phyloP scores from a whole-genome alignment of 1,139 yeast species.

The Pichia sp. region DNA sequence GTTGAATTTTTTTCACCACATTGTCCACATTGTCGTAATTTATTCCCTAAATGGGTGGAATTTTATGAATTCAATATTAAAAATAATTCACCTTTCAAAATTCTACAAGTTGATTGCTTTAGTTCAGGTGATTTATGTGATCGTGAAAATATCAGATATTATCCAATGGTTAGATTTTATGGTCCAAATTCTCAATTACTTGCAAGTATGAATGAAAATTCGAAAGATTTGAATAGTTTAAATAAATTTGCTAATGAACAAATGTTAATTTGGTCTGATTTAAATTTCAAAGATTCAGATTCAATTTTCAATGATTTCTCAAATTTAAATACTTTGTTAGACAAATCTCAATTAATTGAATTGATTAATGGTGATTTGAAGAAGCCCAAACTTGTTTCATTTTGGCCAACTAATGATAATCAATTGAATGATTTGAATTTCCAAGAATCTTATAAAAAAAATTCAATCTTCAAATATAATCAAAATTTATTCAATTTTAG shows the following conservation, averaged over 20 bases:
- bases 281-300: background rate
- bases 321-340: conserved; percentile 15
- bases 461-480: conserved; percentile 39
- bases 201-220: conserved; percentile 23
- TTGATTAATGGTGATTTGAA: conserved; percentile 42
- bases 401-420: conserved; percentile 51
- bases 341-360: conserved; percentile 33
- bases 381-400: conserved; percentile 49
- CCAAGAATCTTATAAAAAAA: conserved; percentile 25
- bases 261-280: conserved; percentile 32
- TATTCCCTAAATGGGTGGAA: conserved; percentile 60
- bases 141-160: conserved; percentile 47
- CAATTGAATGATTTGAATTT: conserved; percentile 34
- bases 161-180: conserved; percentile 56
- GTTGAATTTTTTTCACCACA: conserved; percentile 66
- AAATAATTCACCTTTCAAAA: conserved; percentile 34
- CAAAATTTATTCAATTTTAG: conserved; percentile 44
- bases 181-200: conserved; percentile 42
- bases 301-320: background rate
- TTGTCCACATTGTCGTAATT: conserved; percentile 59
- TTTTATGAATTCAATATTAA: conserved; percentile 41
- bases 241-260: conserved; percentile 45
- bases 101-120: conserved; percentile 68
- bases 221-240: conserved; percentile 43
- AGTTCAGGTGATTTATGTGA: conserved; percentile 66